These are phyloP conservation scores for Nannizziopsis arthrosporioides DNA, from an alignment of 2,329 filamentous ascomycete genomes.

Conservation along the genomic window DNA sequence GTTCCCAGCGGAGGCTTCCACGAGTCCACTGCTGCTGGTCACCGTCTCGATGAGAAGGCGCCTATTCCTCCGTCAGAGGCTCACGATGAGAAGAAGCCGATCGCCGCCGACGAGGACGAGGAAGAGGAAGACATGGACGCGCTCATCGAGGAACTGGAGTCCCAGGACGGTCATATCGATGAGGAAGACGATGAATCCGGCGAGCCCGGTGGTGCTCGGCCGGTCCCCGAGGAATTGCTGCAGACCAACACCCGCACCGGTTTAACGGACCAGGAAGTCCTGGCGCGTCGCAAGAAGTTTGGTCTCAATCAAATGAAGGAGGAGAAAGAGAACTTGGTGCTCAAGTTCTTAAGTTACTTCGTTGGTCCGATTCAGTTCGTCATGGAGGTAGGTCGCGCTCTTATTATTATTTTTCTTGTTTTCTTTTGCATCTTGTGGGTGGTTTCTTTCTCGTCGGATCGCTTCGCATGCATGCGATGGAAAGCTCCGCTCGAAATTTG, in stretches of 20 bases:
- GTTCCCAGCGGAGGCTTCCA: conserved; percentile 18
- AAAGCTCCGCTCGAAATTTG: too few species aligned
- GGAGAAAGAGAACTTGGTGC: conserved; percentile 70
- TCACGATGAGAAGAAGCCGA: conserved; percentile 15
- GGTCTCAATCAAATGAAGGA: conserved; percentile 86
- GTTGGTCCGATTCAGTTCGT: conserved; percentile 86
- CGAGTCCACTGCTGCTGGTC: neutral
- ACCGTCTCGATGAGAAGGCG: conserved; percentile 11
- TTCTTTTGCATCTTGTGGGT: conserved; percentile 11
- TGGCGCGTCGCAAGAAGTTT: conserved; percentile 54
- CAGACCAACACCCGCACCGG: conserved; percentile 63
- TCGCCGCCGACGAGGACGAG: conserved; percentile 49
- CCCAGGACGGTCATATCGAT: conserved; percentile 58
- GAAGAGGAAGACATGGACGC: conserved; percentile 76
- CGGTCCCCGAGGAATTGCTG: conserved; percentile 62
- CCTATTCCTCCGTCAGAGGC: conserved; percentile 1
- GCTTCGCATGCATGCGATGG: neutral
- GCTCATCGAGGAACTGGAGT: conserved; percentile 78
- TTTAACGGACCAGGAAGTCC: conserved; percentile 60
- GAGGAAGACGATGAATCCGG: conserved; percentile 51
- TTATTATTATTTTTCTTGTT: conserved; percentile 6
- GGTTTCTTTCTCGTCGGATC: neutral
- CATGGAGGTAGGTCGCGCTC: conserved; percentile 77
- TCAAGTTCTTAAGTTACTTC: conserved; percentile 76
- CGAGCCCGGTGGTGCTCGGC: conserved; percentile 42